Base-by-base conservation (phyloP, 129 eudicot genomes). In the Lactuca sativa region DNA sequence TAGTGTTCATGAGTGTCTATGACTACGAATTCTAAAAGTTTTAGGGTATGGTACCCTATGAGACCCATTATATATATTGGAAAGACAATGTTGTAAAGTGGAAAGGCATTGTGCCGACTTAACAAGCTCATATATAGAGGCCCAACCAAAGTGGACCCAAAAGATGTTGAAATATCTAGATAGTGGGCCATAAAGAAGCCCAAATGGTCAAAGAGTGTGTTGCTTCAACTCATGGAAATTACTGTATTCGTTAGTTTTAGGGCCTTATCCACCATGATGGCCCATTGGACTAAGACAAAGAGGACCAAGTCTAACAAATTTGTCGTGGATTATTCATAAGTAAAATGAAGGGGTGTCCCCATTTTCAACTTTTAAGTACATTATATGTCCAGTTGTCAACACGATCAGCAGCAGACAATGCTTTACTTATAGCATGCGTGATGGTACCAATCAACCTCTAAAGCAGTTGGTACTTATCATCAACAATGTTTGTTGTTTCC, bases 341-440 rank as follows among this genome's bases (percentile, higher is more conserved):
- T 40, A 3, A 31, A 25, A 76, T 60, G 57, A 38, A 58, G 52
- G 59, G 21, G 18, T 41, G 61, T 66, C 73, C 72, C 66, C 54
- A 67, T 3, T 66, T 76, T 60, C 49, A 53, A 62, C 70, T 69
- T 75, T 76, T 54, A 61, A 38, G 81, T 59, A 60, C 70, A 68
- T 40, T 40, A 59, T 76, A 59, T 68, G 64, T 25, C 30, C 1
- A 25, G 30, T 25, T 25, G 30, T 62, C 40, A 32, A 49, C 30
- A 36, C 54, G 10, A 74, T 12, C 71, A 74, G n/a, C 36, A 59
- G 57, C 75, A 76, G 74, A 67, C 48, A 6, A 30, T 75, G 76
- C 76, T 72, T 67, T 67, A 60, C 69, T 48, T 60, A 33, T 33
- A 60, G 6, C 68, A 72, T 1, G 69, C 60, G 60, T 61, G 52